Percentiles rank a stretch among this genome's conserved stretches.
These are phyloP conservation scores for Diaporthe batatas DNA, from an alignment of 2,329 filamentous ascomycete genomes.

Conservation along the genomic window DNA sequence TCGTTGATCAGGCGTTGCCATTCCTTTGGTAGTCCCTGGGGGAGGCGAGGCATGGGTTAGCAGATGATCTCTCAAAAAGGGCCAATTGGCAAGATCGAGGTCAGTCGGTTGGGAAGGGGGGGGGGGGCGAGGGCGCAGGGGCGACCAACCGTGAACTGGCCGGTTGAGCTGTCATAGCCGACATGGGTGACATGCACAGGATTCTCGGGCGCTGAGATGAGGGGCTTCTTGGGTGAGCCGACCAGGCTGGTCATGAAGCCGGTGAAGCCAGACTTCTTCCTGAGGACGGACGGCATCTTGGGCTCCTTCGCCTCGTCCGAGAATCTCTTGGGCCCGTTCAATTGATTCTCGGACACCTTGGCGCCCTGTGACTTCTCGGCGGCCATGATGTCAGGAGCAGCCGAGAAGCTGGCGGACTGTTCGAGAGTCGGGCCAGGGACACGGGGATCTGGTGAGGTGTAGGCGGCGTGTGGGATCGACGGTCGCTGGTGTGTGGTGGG, in stretches of 20 bases:
- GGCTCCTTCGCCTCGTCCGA: constrained; percentile 81
- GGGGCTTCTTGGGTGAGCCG: constrained; percentile 87
- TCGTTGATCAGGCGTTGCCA: constrained; percentile 97
- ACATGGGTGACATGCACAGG: constrained; percentile 98
- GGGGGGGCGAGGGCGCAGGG: not conserved
- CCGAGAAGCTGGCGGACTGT: constrained; percentile 75
- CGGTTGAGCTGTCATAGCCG: constrained; percentile 95
- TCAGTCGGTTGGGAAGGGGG: not conserved
- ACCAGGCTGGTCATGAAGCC: constrained; percentile 88
- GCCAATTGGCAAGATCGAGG: constrained; percentile 43
- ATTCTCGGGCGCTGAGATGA: constrained; percentile 98
- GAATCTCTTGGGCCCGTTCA: constrained; percentile 76
- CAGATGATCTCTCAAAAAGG: constrained; percentile 25
- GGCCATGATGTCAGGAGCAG: constrained; percentile 64
- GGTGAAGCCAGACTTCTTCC: constrained; percentile 91
- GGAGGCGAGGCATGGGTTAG: constrained; percentile 40
- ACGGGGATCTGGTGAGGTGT: constrained; percentile 67
- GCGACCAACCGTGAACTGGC: constrained; percentile 88
- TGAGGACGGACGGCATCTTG: constrained; percentile 69
- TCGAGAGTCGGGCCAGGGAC: constrained; percentile 67
- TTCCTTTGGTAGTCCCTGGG: constrained; percentile 91
- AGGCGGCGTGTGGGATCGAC: constrained; percentile 51
- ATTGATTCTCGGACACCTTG: constrained; percentile 58
- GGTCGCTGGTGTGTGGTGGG: constrained; percentile 46
- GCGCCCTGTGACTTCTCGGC: constrained; percentile 59